A percentile compares a stretch with the other conserved stretches of the same genome.
Conservation (phyloP, 208 protist species). For the Trypanosoma brucei region DNA sequence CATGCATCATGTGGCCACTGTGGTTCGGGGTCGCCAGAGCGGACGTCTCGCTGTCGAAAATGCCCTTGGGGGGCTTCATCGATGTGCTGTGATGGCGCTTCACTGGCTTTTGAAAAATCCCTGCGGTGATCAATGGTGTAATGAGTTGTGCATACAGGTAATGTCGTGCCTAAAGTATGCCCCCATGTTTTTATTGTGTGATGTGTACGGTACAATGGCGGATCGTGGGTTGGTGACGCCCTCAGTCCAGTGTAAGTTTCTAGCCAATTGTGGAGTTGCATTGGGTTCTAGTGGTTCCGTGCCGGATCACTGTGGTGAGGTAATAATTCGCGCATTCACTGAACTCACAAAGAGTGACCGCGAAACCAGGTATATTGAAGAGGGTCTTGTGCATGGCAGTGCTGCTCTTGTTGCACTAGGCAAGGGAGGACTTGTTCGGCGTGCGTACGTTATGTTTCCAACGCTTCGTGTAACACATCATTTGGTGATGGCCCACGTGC, state of each 20-base stretch:
- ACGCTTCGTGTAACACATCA: slow-evolving; percentile 63
- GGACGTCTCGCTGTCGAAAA: slow-evolving; percentile 19
- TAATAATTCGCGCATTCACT: slow-evolving; percentile 31
- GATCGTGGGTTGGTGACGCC: slow-evolving; percentile 14
- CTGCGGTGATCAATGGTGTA: background rate
- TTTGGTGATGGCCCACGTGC: slow-evolving; percentile 53
- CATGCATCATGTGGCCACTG: slow-evolving; percentile 39
- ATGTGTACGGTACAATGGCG: slow-evolving; percentile 19
- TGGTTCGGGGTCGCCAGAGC: slow-evolving; percentile 23
- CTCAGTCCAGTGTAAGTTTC: slow-evolving; percentile 57
- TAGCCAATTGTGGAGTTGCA: slow-evolving; percentile 66
- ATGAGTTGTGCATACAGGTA: slow-evolving; percentile 24
- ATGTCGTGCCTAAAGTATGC: slow-evolving; percentile 32
- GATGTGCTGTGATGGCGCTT: slow-evolving; percentile 18
- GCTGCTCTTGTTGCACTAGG: slow-evolving; percentile 50
- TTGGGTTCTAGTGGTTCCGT: slow-evolving; percentile 11
- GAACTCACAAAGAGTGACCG: slow-evolving; percentile 22
- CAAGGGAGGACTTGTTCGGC: slow-evolving; percentile 27
- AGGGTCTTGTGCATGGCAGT: slow-evolving; percentile 58
- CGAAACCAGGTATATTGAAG: slow-evolving; percentile 37
- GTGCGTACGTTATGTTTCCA: slow-evolving; percentile 31
- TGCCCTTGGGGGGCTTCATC: slow-evolving; percentile 18
- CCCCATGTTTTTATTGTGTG: slow-evolving; percentile 25
- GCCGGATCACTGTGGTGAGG: slow-evolving; percentile 5
- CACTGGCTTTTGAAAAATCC: slow-evolving; percentile 12